Evolutionary conservation across 202 grass and related monocot species (phyloP).

Genomic region (Bolboschoenoplectus hybrid): DNA sequence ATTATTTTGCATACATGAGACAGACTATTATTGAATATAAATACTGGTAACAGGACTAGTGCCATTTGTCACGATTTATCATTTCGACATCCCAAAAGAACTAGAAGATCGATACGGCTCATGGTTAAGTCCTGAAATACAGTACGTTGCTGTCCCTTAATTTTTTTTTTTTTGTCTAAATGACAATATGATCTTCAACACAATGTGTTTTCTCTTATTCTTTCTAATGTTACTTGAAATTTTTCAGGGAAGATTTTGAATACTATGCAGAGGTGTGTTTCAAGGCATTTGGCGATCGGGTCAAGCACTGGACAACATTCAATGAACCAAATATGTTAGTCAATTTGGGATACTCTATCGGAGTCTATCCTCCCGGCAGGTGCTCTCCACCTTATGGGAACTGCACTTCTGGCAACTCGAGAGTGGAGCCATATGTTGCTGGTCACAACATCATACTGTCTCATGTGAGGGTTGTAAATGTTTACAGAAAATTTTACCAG

Average conservation of each 20-base stretch:
- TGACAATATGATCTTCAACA: conserved; percentile 4
- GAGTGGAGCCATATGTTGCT: conserved; percentile 45
- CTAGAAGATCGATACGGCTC: conserved; percentile 47
- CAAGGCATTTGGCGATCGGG: conserved; percentile 65
- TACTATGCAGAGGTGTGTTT: conserved; percentile 76
- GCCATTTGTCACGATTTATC: conserved; percentile 53
- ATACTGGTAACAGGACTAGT: conserved; percentile 42
- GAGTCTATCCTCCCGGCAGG: conserved; percentile 40
- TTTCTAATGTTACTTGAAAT: background rate
- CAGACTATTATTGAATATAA: background rate
- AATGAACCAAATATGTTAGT: conserved; percentile 69
- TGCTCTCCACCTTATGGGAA: conserved; percentile 55
- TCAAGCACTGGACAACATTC: conserved; percentile 74
- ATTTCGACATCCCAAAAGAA: conserved; percentile 53
- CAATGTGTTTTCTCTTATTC: background rate
- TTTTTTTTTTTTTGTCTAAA: background rate
- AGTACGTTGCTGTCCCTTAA: conserved; percentile 40
- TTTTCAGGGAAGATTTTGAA: conserved; percentile 55
- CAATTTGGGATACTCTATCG: conserved; percentile 52
- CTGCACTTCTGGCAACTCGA: conserved; percentile 56
- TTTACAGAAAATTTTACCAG: conserved; percentile 65
- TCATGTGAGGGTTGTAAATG: conserved; percentile 58
- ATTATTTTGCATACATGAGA: background rate
- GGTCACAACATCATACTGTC: conserved; percentile 71
- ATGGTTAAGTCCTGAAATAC: conserved; percentile 55